Percentiles rank a stretch among this genome's conserved stretches.
These are phyloP conservation scores for Bipolaris sorokiniana DNA, from an alignment of 2,329 filamentous ascomycete species.

Conservation along the genomic window DNA sequence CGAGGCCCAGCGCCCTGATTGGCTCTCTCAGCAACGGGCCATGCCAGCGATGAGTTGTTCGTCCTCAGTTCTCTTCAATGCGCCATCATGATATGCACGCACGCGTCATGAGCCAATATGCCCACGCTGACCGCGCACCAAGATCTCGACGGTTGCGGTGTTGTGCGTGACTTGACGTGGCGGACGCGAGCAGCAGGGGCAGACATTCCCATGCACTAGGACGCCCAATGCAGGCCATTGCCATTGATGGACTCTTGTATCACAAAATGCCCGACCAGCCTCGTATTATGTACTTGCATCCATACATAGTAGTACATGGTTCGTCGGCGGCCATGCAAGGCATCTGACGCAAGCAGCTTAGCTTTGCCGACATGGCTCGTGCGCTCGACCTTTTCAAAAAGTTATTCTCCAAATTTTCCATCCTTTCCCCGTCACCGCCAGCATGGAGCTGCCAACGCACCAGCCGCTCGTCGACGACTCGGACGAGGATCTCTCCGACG, in stretches of 20 bases:
- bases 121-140: slow-evolving; percentile 4
- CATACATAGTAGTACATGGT: background rate
- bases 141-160: slow-evolving; percentile 13
- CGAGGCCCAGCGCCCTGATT: slow-evolving; percentile 25
- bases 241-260: background rate
- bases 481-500: slow-evolving; percentile 63
- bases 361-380: slow-evolving; percentile 31
- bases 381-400: slow-evolving; percentile 31
- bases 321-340: background rate
- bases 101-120: slow-evolving; percentile 29
- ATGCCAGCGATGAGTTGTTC: slow-evolving; percentile 46
- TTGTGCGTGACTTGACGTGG: slow-evolving; percentile 18
- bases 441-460: slow-evolving; percentile 49
- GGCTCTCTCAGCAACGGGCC: slow-evolving; percentile 23
- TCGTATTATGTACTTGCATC: no score
- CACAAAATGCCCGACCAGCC: background rate
- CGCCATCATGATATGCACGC: slow-evolving; percentile 30
- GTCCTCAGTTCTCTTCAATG: slow-evolving; percentile 18
- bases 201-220: background rate
- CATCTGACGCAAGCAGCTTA: background rate
- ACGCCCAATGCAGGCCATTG: background rate
- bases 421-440: slow-evolving; percentile 32
- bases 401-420: slow-evolving; percentile 34
- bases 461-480: slow-evolving; percentile 40
- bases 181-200: slow-evolving; percentile 7